A percentile compares a stretch with the other conserved stretches of the same genome.
phyloP scores from a whole-genome alignment of 129 eudicot species.

The Erigeron canadensis region DNA sequence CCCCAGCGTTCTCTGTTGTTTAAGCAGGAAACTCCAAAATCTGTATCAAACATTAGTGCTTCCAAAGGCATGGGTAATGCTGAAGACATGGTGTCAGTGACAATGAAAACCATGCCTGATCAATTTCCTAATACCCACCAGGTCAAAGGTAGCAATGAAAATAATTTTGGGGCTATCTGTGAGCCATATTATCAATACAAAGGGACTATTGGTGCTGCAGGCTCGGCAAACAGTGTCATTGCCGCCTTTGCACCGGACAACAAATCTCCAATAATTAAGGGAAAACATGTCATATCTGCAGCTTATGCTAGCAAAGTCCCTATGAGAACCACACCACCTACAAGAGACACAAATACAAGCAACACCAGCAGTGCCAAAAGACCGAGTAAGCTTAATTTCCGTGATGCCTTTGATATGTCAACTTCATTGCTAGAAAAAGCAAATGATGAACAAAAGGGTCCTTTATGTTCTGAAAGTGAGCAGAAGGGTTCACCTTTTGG shows the following conservation, averaged over 20 bases:
- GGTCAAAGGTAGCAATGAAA: constrained; percentile 16
- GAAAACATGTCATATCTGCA: constrained; percentile 23
- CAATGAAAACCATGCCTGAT: constrained; percentile 29
- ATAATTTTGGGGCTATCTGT: constrained; percentile 17
- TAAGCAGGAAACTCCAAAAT: constrained; percentile 38
- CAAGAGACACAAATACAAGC: constrained; percentile 20
- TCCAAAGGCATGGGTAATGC: constrained; percentile 27
- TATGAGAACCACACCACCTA: constrained; percentile 34
- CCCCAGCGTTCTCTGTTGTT: constrained; percentile 30
- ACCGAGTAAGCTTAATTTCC: constrained; percentile 22
- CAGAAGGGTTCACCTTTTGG: constrained; percentile 27
- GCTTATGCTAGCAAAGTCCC: constrained; percentile 39
- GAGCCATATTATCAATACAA: constrained; percentile 27
- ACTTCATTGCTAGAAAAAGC: constrained; percentile 27
- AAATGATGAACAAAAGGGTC: constrained; percentile 25
- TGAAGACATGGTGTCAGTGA: constrained; percentile 24
- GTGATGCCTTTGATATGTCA: constrained; percentile 27
- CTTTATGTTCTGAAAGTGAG: constrained; percentile 24
- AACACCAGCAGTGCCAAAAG: constrained; percentile 27
- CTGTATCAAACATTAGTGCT: constrained; percentile 31
- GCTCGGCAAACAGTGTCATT: constrained; percentile 24
- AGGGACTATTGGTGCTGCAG: constrained; percentile 20
- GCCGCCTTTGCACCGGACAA: constrained; percentile 35
- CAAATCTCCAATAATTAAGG: constrained; percentile 40
- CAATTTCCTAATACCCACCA: constrained; percentile 22